Conservation (phyloP, 345 rosid species). For the Clausena lansium region DNA sequence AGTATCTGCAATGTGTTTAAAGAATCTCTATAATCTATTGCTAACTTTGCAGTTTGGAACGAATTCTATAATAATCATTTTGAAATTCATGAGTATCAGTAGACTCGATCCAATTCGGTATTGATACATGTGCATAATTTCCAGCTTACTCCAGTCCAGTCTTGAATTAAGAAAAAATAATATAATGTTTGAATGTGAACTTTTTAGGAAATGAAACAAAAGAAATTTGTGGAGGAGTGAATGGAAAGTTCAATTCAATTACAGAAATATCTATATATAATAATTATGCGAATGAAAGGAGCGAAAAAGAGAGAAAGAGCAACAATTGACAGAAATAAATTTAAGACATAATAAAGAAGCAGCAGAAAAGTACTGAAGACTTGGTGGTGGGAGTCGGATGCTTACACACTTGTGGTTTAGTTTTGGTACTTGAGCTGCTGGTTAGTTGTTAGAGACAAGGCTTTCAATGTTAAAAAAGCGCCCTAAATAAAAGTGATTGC, state of each 20-base stretch:
- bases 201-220: too few species aligned
- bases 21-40: neutral
- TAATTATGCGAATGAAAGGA: neutral
- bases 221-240: neutral
- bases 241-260: neutral
- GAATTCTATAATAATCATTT: neutral
- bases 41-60: neutral
- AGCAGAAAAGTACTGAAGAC: neutral
- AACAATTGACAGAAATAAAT: neutral
- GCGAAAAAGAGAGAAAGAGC: too few species aligned
- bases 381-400: slow-evolving; percentile 24
- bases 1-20: neutral
- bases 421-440: neutral
- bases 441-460: neutral
- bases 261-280: neutral
- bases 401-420: neutral
- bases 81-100: neutral
- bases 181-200: too few species aligned
- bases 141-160: neutral
- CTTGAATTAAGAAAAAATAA: too few species aligned
- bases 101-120: neutral
- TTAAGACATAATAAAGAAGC: neutral
- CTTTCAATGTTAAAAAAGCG: neutral
- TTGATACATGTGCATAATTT: neutral
- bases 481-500: neutral